A percentile compares a stretch with the other conserved stretches of the same genome.
Evolutionary conservation across 352 stramenopile genomes (phyloP).

Genomic region (Plasmopara viticola): DNA sequence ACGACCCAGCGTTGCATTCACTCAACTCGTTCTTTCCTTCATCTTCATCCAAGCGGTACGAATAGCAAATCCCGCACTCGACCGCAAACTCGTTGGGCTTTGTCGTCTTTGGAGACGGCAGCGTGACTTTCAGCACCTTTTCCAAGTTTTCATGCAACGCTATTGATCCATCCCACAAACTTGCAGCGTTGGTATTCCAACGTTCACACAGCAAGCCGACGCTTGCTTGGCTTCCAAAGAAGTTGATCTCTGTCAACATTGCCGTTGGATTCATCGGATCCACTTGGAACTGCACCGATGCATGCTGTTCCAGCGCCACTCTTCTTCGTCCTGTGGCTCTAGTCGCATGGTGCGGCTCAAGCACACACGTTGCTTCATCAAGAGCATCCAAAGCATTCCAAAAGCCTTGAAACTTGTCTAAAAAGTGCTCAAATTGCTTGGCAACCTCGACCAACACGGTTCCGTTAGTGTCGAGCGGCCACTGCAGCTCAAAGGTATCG

Average conservation of each 20-base stretch:
- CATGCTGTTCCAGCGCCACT: slow-evolving; percentile 57
- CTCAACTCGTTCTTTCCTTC: slow-evolving; percentile 11
- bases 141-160: slow-evolving; percentile 67
- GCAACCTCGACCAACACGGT: slow-evolving; percentile 29
- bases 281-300: slow-evolving; percentile 72
- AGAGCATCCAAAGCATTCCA: slow-evolving; percentile 76
- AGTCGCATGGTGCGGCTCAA: slow-evolving; percentile 66
- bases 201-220: slow-evolving; percentile 45
- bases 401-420: slow-evolving; percentile 64
- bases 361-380: slow-evolving; percentile 61
- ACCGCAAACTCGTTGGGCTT: slow-evolving; percentile 62
- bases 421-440: slow-evolving; percentile 46
- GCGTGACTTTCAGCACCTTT: slow-evolving; percentile 40
- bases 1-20: neutral
- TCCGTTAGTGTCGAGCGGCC: slow-evolving; percentile 9
- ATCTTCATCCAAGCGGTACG: slow-evolving; percentile 54
- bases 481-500: slow-evolving; percentile 37
- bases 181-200: slow-evolving; percentile 45
- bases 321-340: slow-evolving; percentile 55
- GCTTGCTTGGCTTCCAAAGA: slow-evolving; percentile 68
- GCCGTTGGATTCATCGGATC: slow-evolving; percentile 31
- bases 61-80: slow-evolving; percentile 89
- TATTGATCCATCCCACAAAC: slow-evolving; percentile 51
- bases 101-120: slow-evolving; percentile 50
- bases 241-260: slow-evolving; percentile 51